Percentiles rank a stretch among this genome's conserved stretches.
Conservation (phyloP, 2,329 filamentous ascomycete genomes). For the Colletotrichum ledebouriae region DNA sequence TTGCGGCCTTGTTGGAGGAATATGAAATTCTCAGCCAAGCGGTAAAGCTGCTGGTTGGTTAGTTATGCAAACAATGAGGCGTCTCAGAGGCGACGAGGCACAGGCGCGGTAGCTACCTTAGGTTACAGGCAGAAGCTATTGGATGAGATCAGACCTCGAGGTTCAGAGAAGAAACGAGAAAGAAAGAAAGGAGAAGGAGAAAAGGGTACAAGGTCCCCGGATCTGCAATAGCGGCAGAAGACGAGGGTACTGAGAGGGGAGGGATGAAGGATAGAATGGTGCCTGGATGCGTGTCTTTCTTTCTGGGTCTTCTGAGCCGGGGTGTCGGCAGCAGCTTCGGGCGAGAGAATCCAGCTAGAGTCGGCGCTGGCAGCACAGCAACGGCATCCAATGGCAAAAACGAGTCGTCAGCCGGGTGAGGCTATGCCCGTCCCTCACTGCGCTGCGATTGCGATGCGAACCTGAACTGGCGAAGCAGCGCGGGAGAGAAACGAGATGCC, state of each 20-base stretch:
- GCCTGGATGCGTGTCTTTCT: slow-evolving; percentile 1
- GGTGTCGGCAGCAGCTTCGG: slow-evolving; percentile 8
- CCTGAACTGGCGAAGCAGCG: neutral
- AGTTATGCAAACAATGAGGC: slow-evolving; percentile 2
- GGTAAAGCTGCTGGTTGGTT: slow-evolving; percentile 4
- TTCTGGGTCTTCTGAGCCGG: neutral
- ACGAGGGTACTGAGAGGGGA: neutral
- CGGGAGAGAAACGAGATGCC: neutral
- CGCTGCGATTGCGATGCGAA: slow-evolving; percentile 13
- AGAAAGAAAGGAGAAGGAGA: neutral
- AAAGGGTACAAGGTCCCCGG: slow-evolving; percentile 18
- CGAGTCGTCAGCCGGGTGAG: slow-evolving; percentile 39
- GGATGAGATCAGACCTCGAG: slow-evolving; percentile 9
- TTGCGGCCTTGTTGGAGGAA: neutral
- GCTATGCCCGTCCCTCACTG: slow-evolving; percentile 28
- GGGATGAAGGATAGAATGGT: slow-evolving; percentile 12
- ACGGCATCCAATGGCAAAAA: slow-evolving; percentile 35
- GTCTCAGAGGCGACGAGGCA: neutral
- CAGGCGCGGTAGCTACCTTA: neutral
- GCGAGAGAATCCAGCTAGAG: neutral
- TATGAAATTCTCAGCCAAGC: neutral
- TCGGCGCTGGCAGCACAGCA: neutral
- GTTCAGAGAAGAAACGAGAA: slow-evolving; percentile 17
- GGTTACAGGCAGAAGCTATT: neutral
- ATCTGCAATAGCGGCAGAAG: slow-evolving; percentile 22